Evolutionary conservation across 768 basidiomycete genomes (phyloP).

Genomic region (Boletus tylopilopsis): DNA sequence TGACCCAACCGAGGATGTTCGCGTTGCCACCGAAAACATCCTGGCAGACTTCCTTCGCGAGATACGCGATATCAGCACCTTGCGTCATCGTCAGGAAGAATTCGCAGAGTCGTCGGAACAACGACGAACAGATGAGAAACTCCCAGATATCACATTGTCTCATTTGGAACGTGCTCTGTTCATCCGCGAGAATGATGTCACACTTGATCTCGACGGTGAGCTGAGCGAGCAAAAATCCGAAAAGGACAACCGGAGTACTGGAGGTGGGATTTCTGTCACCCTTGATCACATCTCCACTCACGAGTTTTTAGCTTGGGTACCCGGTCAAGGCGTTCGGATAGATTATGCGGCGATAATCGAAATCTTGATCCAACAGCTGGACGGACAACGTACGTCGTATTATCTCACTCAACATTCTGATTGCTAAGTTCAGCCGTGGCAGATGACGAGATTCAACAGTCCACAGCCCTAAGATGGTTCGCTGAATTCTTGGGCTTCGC

Average conservation of each 20-base stretch:
- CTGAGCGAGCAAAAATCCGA: conserved; percentile 41
- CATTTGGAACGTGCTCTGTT: conserved; percentile 56
- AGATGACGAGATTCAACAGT: conserved; percentile 93
- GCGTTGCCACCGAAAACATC: conserved; percentile 84
- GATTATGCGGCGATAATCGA: conserved; percentile 92
- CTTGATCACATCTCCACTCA: conserved; percentile 5
- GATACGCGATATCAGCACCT: conserved; percentile 77
- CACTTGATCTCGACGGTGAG: conserved; percentile 38
- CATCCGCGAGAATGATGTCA: conserved; percentile 44
- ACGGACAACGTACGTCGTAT: conserved; percentile 66
- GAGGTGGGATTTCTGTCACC: conserved; percentile 42
- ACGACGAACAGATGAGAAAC: conserved; percentile 46
- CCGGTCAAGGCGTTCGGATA: conserved; percentile 90
- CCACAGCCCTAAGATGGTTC: conserved; percentile 91
- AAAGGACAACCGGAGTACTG: conserved; percentile 55
- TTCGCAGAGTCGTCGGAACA: conserved; percentile 38
- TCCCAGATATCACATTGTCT: conserved; percentile 57
- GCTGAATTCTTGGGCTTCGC: conserved; percentile 85
- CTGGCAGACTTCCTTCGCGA: conserved; percentile 89
- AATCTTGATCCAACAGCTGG: conserved; percentile 85
- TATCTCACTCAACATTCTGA: neutral
- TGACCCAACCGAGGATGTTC: conserved; percentile 91
- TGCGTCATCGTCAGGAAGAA: conserved; percentile 65
- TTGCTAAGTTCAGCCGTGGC: neutral
- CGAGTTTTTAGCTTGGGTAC: conserved; percentile 67